Conservation (phyloP, 441 rosid species). For the Populus hybrid region DNA sequence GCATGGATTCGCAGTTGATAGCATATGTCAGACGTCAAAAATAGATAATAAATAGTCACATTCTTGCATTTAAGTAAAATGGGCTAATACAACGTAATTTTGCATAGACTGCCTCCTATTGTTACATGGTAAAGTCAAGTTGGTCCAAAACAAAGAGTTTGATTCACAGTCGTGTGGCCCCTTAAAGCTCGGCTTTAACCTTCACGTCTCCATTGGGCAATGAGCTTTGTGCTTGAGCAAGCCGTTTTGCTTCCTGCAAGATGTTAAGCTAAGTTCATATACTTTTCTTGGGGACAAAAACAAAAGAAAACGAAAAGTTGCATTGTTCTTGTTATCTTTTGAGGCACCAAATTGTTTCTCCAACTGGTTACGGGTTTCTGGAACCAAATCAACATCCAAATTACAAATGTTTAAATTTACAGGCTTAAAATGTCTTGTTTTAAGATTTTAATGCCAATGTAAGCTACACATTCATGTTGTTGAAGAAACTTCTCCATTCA, state of each 20-base stretch:
- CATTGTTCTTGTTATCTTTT: background rate
- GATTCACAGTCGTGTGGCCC: background rate
- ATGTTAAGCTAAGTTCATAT: background rate
- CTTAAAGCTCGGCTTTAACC: constrained; percentile 60
- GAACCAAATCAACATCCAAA: background rate
- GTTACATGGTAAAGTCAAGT: background rate
- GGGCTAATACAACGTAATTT: background rate
- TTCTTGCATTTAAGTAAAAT: background rate
- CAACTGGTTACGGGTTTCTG: background rate
- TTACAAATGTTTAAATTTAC: background rate
- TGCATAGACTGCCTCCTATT: background rate
- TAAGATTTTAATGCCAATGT: background rate
- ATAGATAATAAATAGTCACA: background rate
- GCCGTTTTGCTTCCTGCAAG: constrained; percentile 70
- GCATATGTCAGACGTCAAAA: background rate
- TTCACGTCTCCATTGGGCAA: constrained; percentile 89
- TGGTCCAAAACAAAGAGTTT: background rate
- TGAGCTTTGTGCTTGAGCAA: constrained; percentile 63
- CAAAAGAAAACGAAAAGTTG: background rate
- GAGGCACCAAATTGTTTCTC: background rate
- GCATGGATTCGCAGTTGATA: background rate
- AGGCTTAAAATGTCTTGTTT: background rate
- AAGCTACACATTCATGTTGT: background rate
- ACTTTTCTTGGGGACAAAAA: background rate
- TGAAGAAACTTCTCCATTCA: no score